Evolutionary conservation across 2,329 filamentous ascomycete genomes (phyloP).

Genomic region (Xylariaceae sp.): DNA sequence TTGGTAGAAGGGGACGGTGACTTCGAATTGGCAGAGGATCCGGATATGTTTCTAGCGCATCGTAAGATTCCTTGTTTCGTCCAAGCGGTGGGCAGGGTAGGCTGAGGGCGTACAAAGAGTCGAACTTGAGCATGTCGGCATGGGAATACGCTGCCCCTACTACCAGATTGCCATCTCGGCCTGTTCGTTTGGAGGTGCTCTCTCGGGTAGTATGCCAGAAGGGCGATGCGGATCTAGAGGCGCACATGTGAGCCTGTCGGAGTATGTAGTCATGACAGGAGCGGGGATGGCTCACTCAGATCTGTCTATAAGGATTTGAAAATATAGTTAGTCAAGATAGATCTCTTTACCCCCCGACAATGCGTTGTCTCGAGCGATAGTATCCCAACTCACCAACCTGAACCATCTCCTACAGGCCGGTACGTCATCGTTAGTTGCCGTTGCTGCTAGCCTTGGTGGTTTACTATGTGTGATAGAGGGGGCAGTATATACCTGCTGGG

Average conservation of each 20-base stretch:
- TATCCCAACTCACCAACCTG: constrained; percentile 78
- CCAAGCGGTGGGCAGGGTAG: neutral
- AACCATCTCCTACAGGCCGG: constrained; percentile 74
- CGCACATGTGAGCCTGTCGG: constrained; percentile 16
- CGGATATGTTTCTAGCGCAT: constrained; percentile 54
- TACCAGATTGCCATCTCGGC: constrained; percentile 67
- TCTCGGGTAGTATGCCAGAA: constrained; percentile 74
- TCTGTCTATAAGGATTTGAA: constrained; percentile 46
- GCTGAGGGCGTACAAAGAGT: constrained; percentile 62
- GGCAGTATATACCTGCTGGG: constrained; percentile 61
- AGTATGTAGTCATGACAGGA: neutral
- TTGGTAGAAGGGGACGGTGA: constrained; percentile 65
- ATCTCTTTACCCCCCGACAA: neutral
- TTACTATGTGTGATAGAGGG: neutral
- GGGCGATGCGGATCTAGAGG: constrained; percentile 73
- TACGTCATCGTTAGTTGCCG: constrained; percentile 45
- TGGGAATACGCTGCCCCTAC: constrained; percentile 96
- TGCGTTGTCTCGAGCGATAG: constrained; percentile 5
- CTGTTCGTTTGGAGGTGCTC: constrained; percentile 50
- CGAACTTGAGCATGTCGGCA: constrained; percentile 88
- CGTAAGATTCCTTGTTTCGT: constrained; percentile 7
- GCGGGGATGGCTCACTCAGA: constrained; percentile 56
- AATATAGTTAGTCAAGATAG: neutral
- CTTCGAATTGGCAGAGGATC: constrained; percentile 63
- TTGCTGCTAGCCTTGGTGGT: neutral